Percentiles rank a stretch among this genome's conserved stretches.
These are phyloP conservation scores for Kregervanrija fluxuum DNA, from an alignment of 805 yeast species.

Conservation along the genomic window DNA sequence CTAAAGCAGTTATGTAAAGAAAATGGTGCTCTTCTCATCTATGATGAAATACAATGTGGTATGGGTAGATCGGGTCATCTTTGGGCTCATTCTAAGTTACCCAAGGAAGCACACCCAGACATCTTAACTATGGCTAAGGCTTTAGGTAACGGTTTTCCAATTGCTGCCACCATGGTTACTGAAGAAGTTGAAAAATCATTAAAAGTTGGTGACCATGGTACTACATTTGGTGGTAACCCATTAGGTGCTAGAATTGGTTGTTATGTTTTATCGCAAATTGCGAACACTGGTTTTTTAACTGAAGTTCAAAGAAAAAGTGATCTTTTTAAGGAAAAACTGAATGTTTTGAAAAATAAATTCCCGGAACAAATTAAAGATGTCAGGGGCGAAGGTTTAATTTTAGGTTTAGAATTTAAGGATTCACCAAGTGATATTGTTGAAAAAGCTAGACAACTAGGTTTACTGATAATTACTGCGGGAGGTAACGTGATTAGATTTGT, in stretches of 20 bases:
- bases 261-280: slow-evolving; percentile 64
- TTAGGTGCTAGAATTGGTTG: slow-evolving; percentile 76
- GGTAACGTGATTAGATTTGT: slow-evolving; percentile 84
- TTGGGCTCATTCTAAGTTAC: slow-evolving; percentile 84
- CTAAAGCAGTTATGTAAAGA: slow-evolving; percentile 61
- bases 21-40: slow-evolving; percentile 70
- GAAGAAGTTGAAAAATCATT: slow-evolving; percentile 68
- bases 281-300: slow-evolving; percentile 51
- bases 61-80: slow-evolving; percentile 85
- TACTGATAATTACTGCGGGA: slow-evolving; percentile 86
- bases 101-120: slow-evolving; percentile 85
- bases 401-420: slow-evolving; percentile 71
- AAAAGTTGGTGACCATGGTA: slow-evolving; percentile 93
- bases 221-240: slow-evolving; percentile 97
- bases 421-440: slow-evolving; percentile 60
- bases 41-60: slow-evolving; percentile 97
- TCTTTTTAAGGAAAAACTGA: slow-evolving; percentile 44
- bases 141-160: slow-evolving; percentile 92
- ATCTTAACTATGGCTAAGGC: slow-evolving; percentile 94
- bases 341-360: slow-evolving; percentile 42
- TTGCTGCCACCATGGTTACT: slow-evolving; percentile 87
- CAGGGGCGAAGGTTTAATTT: slow-evolving; percentile 83
- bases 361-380: slow-evolving; percentile 59
- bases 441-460: slow-evolving; percentile 70
- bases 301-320: slow-evolving; percentile 57